Base-by-base conservation (phyloP, 257 asterid species). In the Solanum appendiculatum region DNA sequence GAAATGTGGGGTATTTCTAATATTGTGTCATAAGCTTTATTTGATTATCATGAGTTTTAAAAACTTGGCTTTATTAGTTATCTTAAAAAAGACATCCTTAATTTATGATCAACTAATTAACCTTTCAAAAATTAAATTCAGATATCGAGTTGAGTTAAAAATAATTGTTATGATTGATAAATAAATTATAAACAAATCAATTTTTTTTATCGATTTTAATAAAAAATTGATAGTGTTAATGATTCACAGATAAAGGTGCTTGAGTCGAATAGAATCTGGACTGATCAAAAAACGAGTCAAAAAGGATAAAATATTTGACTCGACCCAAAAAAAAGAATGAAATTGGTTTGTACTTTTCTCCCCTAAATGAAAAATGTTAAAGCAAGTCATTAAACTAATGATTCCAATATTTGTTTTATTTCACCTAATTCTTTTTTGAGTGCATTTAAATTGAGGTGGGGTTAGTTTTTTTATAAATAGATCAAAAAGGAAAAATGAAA, bases 201-300 rank as follows among this genome's bases (percentile, higher is more conserved):
- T 15, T 48, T 21, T 8, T 7, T 56, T 56, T 5, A 58, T 0
- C 8, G 6, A 21, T 58, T 21, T 3, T 9, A 58, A 3, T 8
- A 56, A 56, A 56, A 1, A 21, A 9, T 9, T 56, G 5, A 21
- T 8, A 21, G 8, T 21, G 3, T 21, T 60, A 10, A 23, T 8
- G 31, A 60, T 23, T 60, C 12, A 60, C 0, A 9, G 0, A 60
- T 9, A 60, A 20, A 0, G 0, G 0, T 54, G 25, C 0, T 54
- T 2, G 64, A 20, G 12, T 6, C 25, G 0, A 0, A 20, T 54
- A 0, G 2, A 54, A 54, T 54, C 18, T 54, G 64, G 0, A 54
- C 6, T 54, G 2, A 54, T 54, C 9, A 54, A 54, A 54, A 16
- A 20, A 54, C 2, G 0, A 54, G 11, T 54, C 20, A 20, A 54